Conservation (phyloP, 305 asterid species). For the Solanum aculeatissimum region DNA sequence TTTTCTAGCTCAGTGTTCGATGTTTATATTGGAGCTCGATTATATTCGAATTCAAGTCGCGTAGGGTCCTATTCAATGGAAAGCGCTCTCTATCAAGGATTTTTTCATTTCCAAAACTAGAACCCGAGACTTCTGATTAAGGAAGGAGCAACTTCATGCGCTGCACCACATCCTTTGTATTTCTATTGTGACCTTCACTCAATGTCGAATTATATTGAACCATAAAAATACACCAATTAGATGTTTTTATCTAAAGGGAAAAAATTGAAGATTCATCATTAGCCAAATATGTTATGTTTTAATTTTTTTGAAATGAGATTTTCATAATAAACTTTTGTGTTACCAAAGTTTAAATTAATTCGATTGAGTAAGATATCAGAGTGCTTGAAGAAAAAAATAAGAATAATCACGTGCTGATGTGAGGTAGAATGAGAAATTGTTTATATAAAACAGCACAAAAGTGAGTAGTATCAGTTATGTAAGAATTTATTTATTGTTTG, state of each 20-base stretch:
- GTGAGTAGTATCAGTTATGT: neutral
- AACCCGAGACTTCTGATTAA: too few species aligned
- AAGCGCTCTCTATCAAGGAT: too few species aligned
- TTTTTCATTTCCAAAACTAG: too few species aligned
- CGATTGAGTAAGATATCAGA: neutral
- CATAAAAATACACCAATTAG: neutral
- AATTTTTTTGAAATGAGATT: neutral
- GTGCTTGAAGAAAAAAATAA: neutral
- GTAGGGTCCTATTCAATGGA: too few species aligned
- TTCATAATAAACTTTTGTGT: neutral
- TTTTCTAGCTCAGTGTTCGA: too few species aligned
- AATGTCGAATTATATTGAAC: neutral
- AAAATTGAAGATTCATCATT: neutral
- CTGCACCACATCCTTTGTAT: too few species aligned
- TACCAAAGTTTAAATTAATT: neutral
- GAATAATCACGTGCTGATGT: neutral
- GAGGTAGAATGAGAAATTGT: too few species aligned
- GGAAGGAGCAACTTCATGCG: too few species aligned
- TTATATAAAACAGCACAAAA: neutral
- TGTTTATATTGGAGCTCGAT: too few species aligned
- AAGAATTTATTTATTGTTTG: neutral
- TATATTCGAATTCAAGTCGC: too few species aligned
- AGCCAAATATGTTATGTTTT: neutral
- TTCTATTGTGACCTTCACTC: neutral
- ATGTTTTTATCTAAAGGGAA: neutral